Evolutionary conservation across 129 eudicot genomes (phyloP), one percentile per base, ranked within the genome.

Genomic region (Centrapalus pauciflorus): DNA sequence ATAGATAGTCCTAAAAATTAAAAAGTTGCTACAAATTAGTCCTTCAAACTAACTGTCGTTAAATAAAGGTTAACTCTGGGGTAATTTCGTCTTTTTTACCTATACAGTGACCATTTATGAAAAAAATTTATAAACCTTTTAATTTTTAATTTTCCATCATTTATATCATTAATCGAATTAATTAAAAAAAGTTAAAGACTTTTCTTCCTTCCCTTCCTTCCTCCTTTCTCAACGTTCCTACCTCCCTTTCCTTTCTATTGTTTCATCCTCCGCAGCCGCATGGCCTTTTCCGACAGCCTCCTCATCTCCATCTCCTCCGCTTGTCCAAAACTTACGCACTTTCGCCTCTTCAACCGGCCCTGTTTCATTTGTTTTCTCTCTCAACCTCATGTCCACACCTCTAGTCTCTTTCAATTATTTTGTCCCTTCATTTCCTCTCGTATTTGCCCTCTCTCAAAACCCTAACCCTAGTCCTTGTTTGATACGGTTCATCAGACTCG

Each of bases 281-380:
- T 61, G 52, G 5, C 61, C 17, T 59, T 62, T 73, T 64, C 79
- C 52, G 79, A 74, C 65, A 23, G 12, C 25, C 78, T 82, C 56
- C 72, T 85, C 7, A 29, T 55, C 37, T 45, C 81, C 54, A 60
- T 79, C 58, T 59, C 87, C 70, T 0, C 43, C 26, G 45, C 83
- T 14, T 77, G 80, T 64, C 89, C 77, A 32, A 72, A 69, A 52
- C 87, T 84, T 81, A 63, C 70, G 5, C 77, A 38, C 72, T 77
- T 88, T 73, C 74, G 67, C 28, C 55, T 82, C 85, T 60, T 69
- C 49, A 55, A 74, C 58, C 66, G 76, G 4, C 87, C 21, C 19
- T 30, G 3, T 14, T 48, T 43, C 65, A 81, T n/a, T 61, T 85
- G 9, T 61, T 40, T 17, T 63, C 76, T 51, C 80, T 89, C 65